These are phyloP conservation scores for Pichia sp. DNA, from an alignment of 1,139 yeast genomes.

Conservation along the genomic window DNA sequence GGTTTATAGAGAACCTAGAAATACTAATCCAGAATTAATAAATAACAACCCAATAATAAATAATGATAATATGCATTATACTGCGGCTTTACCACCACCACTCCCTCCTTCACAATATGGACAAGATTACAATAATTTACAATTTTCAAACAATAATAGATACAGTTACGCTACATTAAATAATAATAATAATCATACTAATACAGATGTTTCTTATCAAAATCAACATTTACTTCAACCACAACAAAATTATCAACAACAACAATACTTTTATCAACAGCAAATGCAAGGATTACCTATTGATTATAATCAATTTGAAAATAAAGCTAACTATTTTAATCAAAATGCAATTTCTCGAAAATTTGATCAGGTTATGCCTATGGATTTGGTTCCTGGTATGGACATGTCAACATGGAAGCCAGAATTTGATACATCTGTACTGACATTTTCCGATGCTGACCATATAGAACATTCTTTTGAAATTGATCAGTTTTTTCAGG, in stretches of 20 bases:
- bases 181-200: not conserved
- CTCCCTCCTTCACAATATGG: too few relatives aligned
- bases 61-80: too few relatives aligned
- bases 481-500: not conserved
- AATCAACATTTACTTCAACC: not conserved
- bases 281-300: not conserved
- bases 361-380: conserved; percentile 11
- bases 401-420: conserved; percentile 5
- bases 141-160: too few relatives aligned
- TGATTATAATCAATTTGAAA: not conserved
- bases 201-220: not conserved
- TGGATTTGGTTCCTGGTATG: conserved; percentile 4
- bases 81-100: too few relatives aligned
- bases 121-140: too few relatives aligned
- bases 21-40: too few relatives aligned
- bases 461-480: not conserved
- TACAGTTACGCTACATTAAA: too few relatives aligned
- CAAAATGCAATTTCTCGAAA: conserved; percentile 1
- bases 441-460: not conserved
- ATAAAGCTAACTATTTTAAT: not conserved
- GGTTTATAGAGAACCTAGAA: too few relatives aligned
- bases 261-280: not conserved
- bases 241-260: not conserved
- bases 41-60: too few relatives aligned
- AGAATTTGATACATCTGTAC: conserved; percentile 10